phyloP scores from a whole-genome alignment of 257 asterid species.

The Primulina huaijiensis region DNA sequence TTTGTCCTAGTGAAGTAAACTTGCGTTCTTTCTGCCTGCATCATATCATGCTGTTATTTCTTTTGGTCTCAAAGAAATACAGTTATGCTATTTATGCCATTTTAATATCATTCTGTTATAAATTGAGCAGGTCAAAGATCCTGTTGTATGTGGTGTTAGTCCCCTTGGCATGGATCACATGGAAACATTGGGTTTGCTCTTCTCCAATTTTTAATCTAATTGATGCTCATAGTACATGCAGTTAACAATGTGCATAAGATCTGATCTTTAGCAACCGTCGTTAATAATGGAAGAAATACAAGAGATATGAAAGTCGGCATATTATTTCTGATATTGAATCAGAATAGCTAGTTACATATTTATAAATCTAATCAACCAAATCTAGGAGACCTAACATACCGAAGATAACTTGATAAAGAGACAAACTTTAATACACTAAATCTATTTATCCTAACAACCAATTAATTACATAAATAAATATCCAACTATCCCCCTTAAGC shows the following conservation, averaged over 20 bases:
- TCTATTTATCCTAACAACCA: too few species aligned
- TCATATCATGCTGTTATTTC: not conserved
- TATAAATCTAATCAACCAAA: too few species aligned
- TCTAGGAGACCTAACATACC: too few species aligned
- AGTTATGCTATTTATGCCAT: slow-evolving; percentile 16
- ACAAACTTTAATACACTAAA: too few species aligned
- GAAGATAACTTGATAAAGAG: too few species aligned
- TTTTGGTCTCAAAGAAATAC: not conserved
- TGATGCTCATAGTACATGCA: not conserved
- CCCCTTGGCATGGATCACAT: slow-evolving; percentile 95
- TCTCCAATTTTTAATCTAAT: slow-evolving; percentile 12
- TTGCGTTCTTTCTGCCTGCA: not conserved
- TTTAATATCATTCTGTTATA: slow-evolving; percentile 14
- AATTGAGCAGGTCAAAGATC: slow-evolving; percentile 62
- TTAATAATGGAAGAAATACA: too few species aligned
- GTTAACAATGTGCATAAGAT: not conserved
- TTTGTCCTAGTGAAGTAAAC: not conserved
- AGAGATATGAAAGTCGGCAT: too few species aligned
- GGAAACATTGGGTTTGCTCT: slow-evolving; percentile 71
- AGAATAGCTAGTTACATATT: too few species aligned
- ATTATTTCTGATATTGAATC: too few species aligned
- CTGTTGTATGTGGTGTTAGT: slow-evolving; percentile 86
- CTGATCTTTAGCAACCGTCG: not conserved
- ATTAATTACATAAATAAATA: too few species aligned
- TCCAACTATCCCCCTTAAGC: too few species aligned